phyloP scores from a whole-genome alignment of 1,139 yeast genomes.

The Lodderomyces jiufengensis region DNA sequence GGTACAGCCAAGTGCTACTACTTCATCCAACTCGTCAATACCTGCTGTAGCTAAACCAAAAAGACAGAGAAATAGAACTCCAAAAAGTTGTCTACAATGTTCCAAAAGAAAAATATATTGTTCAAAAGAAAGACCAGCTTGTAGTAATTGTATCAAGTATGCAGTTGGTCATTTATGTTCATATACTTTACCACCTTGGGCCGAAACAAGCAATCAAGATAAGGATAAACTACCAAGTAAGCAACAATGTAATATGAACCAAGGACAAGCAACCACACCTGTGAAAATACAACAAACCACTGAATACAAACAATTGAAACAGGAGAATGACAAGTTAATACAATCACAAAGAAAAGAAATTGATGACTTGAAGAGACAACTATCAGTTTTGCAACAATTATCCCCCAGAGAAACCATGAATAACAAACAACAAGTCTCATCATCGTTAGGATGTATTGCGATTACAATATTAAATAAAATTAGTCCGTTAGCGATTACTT shows the following conservation, averaged over 20 bases:
- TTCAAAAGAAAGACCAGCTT: conserved; percentile 41
- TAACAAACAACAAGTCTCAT: conserved; percentile 5
- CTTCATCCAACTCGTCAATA: not conserved
- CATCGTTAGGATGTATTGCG: conserved; percentile 5
- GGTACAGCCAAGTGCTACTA: not conserved
- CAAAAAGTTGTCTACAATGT: conserved; percentile 42
- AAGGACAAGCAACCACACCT: conserved; percentile 3
- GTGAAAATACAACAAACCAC: conserved; percentile 18
- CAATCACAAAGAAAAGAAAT: conserved; percentile 30
- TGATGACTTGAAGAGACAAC: conserved; percentile 33
- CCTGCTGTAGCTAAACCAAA: conserved; percentile 8
- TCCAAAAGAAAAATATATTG: conserved; percentile 45
- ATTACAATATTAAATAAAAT: conserved; percentile 17
- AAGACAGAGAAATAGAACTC: conserved; percentile 35
- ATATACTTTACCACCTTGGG: conserved; percentile 44
- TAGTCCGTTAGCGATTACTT: conserved; percentile 14
- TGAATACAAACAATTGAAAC: conserved; percentile 21
- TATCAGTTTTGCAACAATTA: conserved; percentile 27
- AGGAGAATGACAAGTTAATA: conserved; percentile 23
- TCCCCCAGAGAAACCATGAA: conserved; percentile 14
- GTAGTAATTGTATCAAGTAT: conserved; percentile 42
- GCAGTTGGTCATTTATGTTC: conserved; percentile 43
- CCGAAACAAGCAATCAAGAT: conserved; percentile 9
- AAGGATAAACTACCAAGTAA: not conserved
- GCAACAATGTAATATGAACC: not conserved